Conservation (phyloP, 2,329 filamentous ascomycete species). For the Trichoderma sp. region DNA sequence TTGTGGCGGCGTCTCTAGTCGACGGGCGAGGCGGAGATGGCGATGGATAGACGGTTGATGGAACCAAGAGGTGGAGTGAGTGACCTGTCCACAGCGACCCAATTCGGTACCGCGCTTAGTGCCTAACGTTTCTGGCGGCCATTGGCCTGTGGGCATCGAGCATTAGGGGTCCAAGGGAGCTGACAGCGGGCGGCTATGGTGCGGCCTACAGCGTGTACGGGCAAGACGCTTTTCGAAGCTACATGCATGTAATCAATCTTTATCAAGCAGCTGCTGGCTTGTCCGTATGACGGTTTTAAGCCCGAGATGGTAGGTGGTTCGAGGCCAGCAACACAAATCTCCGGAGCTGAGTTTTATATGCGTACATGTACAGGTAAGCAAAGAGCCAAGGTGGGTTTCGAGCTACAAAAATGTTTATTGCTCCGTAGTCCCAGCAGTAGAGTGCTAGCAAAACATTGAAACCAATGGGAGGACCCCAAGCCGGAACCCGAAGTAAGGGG, state of each 20-base stretch:
- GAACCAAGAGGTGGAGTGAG: conserved; percentile 13
- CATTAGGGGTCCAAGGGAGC: conserved; percentile 15
- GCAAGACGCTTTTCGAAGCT: not conserved
- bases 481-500: not conserved
- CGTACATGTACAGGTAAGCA: not conserved
- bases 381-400: not conserved
- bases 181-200: not conserved
- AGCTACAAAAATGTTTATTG: not conserved
- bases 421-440: not conserved
- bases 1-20: conserved; percentile 17
- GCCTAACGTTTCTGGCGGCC: conserved; percentile 30
- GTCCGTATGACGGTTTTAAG: conserved; percentile 11
- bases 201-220: no score
- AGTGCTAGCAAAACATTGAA: not conserved
- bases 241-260: not conserved
- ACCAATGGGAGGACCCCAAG: not conserved
- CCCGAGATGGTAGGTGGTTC: conserved; percentile 17
- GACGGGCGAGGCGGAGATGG: conserved; percentile 26
- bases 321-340: not conserved
- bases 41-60: not conserved
- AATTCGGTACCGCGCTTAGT: conserved; percentile 25
- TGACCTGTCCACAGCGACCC: conserved; percentile 26
- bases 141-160: not conserved
- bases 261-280: not conserved
- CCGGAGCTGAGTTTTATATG: not conserved